phyloP scores from a whole-genome alignment of 495 filamentous ascomycete species.

The Clohesyomyces aquaticus region DNA sequence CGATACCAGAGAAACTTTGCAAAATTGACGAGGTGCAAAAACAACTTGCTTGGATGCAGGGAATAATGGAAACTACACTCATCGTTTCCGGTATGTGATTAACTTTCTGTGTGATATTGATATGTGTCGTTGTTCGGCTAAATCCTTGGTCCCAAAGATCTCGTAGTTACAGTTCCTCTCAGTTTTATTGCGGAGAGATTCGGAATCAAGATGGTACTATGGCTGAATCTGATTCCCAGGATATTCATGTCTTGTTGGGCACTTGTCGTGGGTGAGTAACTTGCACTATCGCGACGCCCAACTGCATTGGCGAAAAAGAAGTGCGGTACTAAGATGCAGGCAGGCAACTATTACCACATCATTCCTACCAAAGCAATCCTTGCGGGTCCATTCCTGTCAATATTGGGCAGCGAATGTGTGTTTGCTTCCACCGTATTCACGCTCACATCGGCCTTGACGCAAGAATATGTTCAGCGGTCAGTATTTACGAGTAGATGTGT shows the following conservation, averaged over 20 bases:
- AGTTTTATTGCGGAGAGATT: slow-evolving; percentile 35
- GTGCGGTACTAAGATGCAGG: background rate
- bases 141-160: slow-evolving; percentile 20
- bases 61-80: slow-evolving; percentile 41
- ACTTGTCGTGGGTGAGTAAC: slow-evolving; percentile 32
- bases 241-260: slow-evolving; percentile 36
- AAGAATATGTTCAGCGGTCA: slow-evolving; percentile 36
- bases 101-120: background rate
- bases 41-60: slow-evolving; percentile 52
- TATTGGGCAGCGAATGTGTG: slow-evolving; percentile 38
- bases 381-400: slow-evolving; percentile 30
- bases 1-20: slow-evolving; percentile 52
- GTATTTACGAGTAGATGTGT: background rate
- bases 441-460: slow-evolving; percentile 21
- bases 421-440: slow-evolving; percentile 37
- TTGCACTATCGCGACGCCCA: background rate
- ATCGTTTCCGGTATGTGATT: slow-evolving; percentile 36
- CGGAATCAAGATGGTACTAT: slow-evolving; percentile 30
- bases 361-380: slow-evolving; percentile 37
- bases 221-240: slow-evolving; percentile 27
- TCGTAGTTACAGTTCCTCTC: slow-evolving; percentile 39
- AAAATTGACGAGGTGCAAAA: slow-evolving; percentile 54
- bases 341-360: slow-evolving; percentile 29
- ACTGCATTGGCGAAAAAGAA: background rate
- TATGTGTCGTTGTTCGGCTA: slow-evolving; percentile 3